phyloP scores from a whole-genome alignment of 306 rosid species.

The Morella rubra region DNA sequence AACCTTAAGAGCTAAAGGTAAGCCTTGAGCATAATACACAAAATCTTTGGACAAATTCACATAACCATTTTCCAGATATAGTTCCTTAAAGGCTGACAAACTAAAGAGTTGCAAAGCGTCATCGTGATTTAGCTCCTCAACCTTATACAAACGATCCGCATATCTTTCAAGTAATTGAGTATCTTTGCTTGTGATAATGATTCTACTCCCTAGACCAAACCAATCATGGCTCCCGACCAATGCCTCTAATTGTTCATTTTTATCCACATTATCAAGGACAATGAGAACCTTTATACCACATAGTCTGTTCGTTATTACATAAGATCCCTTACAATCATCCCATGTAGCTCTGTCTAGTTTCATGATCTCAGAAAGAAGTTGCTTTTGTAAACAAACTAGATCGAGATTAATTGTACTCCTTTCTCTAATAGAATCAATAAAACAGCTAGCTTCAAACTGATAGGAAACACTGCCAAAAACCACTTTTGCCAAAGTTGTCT shows the following conservation, averaged over 20 bases:
- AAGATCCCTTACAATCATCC: no score
- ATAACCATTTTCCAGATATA: not conserved
- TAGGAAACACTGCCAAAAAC: not conserved
- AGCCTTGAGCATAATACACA: not conserved
- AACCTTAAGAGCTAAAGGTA: not conserved
- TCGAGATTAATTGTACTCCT: not conserved
- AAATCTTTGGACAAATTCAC: not conserved
- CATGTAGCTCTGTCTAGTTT: not conserved
- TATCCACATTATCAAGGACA: not conserved
- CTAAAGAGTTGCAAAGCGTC: not conserved
- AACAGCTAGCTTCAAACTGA: not conserved
- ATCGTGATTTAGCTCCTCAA: not conserved
- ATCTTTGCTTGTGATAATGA: not conserved
- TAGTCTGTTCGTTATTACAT: not conserved
- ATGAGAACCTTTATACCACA: not conserved
- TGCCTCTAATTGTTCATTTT: not conserved
- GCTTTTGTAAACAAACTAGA: not conserved
- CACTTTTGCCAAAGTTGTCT: no score
- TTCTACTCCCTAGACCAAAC: no score
- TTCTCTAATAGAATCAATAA: not conserved
- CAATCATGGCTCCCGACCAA: not conserved
- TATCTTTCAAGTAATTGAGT: not conserved
- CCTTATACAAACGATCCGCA: not conserved
- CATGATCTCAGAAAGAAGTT: not conserved
- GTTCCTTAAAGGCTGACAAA: not conserved